Evolutionary conservation across 805 yeast genomes (phyloP).

Genomic region (Lipomyces anomalus): DNA sequence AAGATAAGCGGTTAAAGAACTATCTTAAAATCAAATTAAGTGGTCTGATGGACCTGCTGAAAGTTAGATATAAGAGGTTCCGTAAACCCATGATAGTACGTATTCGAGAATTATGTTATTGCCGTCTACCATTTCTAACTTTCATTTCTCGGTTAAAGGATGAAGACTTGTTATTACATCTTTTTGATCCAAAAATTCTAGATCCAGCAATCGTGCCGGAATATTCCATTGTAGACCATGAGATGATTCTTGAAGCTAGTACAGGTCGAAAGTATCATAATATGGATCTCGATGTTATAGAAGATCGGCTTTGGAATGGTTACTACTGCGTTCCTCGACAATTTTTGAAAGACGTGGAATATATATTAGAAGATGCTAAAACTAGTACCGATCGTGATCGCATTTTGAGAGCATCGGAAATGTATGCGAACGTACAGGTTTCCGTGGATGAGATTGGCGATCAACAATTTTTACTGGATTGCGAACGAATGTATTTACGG

Average conservation of each 20-base stretch:
- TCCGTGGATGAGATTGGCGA: constrained; percentile 79
- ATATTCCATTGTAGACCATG: constrained; percentile 36
- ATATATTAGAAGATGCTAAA: constrained; percentile 74
- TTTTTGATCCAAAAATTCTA: constrained; percentile 57
- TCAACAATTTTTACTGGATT: constrained; percentile 67
- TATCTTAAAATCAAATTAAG: constrained; percentile 78
- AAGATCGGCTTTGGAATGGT: constrained; percentile 96
- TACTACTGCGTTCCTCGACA: constrained; percentile 89
- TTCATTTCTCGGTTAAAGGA: constrained; percentile 31
- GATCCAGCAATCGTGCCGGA: constrained; percentile 32
- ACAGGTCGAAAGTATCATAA: constrained; percentile 72
- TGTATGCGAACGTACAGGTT: constrained; percentile 94
- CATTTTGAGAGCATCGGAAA: constrained; percentile 75
- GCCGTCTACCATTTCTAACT: not conserved
- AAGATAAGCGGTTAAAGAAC: constrained; percentile 79
- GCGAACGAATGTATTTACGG: constrained; percentile 64
- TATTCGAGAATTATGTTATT: not conserved
- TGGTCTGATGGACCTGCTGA: constrained; percentile 83
- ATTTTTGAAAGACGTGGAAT: constrained; percentile 74
- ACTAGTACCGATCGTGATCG: constrained; percentile 79
- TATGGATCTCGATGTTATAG: constrained; percentile 90
- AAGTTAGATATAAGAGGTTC: constrained; percentile 80
- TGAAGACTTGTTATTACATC: constrained; percentile 61
- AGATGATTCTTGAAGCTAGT: constrained; percentile 73
- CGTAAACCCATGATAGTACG: constrained; percentile 74